Conservation (phyloP, 805 yeast species). For the Suhomyces faveliae region DNA sequence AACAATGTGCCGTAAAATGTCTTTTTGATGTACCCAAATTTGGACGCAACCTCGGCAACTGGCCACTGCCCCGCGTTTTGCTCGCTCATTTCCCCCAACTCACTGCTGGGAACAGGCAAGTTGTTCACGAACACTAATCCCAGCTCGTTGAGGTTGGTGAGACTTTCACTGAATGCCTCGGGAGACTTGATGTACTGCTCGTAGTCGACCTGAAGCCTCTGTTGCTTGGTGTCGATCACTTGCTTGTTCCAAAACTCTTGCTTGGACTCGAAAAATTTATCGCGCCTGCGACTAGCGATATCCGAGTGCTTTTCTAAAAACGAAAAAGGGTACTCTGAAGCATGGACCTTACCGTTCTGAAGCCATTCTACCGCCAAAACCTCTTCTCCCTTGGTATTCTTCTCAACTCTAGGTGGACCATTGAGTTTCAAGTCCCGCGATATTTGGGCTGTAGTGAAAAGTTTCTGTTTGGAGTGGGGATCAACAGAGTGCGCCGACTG, state of each 20-base stretch:
- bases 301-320: conserved; percentile 48
- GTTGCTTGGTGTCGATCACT: conserved; percentile 19
- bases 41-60: conserved; percentile 39
- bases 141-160: conserved; percentile 48
- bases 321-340: conserved; percentile 39
- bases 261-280: conserved; percentile 35
- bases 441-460: conserved; percentile 58
- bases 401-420: conserved; percentile 30
- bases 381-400: conserved; percentile 19
- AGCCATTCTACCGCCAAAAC: conserved; percentile 42
- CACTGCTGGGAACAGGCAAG: conserved; percentile 44
- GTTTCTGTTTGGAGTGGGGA: conserved; percentile 55
- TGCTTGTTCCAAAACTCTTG: conserved; percentile 37
- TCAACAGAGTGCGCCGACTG: conserved; percentile 49
- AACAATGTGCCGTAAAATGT: conserved; percentile 74
- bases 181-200: conserved; percentile 34
- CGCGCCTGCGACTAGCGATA: conserved; percentile 30
- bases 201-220: conserved; percentile 29
- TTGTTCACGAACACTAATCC: conserved; percentile 59
- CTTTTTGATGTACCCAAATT: conserved; percentile 65
- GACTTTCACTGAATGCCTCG: conserved; percentile 32
- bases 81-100: conserved; percentile 34
- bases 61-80: conserved; percentile 42
- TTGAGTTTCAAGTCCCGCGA: conserved; percentile 35
- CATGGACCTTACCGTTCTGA: conserved; percentile 22